Conservation (phyloP, 2,329 filamentous ascomycete genomes). For the Fusarium liriodendri region DNA sequence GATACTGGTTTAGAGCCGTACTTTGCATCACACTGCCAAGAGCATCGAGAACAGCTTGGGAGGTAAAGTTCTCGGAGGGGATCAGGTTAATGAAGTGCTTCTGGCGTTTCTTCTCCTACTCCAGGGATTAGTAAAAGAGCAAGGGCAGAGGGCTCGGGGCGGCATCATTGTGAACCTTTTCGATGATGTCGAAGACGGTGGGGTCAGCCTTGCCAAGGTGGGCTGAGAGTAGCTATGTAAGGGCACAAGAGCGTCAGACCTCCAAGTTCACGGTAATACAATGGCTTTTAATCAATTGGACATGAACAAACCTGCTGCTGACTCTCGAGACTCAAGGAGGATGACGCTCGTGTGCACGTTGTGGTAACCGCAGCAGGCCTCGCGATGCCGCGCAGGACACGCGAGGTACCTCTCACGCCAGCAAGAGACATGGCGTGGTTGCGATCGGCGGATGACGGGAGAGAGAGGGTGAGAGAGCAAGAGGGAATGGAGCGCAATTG, state of each 20-base stretch:
- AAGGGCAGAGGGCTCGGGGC: neutral
- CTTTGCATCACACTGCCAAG: conserved; percentile 96
- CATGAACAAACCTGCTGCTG: conserved; percentile 66
- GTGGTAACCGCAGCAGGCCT: conserved; percentile 40
- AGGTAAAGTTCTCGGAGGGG: conserved; percentile 95
- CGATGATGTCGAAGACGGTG: conserved; percentile 86
- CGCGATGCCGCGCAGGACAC: conserved; percentile 58
- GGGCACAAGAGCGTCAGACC: conserved; percentile 29
- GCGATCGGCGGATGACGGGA: conserved; percentile 11
- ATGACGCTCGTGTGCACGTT: conserved; percentile 51
- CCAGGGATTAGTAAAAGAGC: neutral
- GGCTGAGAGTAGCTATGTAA: conserved; percentile 79
- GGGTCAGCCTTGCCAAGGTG: conserved; percentile 88
- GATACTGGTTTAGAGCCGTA: conserved; percentile 53
- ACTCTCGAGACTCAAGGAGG: conserved; percentile 62
- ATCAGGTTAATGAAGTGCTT: conserved; percentile 99
- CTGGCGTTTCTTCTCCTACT: conserved; percentile 91
- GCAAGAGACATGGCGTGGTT: conserved; percentile 59
- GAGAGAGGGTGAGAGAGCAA: neutral
- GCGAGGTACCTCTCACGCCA: conserved; percentile 60
- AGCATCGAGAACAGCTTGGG: conserved; percentile 90
- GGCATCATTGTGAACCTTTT: conserved; percentile 72
- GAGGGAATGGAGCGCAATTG: neutral
- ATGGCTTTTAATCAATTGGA: conserved; percentile 20
- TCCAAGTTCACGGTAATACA: conserved; percentile 4